phyloP scores from a whole-genome alignment of 495 filamentous ascomycete species.

The Niebla homalea region DNA sequence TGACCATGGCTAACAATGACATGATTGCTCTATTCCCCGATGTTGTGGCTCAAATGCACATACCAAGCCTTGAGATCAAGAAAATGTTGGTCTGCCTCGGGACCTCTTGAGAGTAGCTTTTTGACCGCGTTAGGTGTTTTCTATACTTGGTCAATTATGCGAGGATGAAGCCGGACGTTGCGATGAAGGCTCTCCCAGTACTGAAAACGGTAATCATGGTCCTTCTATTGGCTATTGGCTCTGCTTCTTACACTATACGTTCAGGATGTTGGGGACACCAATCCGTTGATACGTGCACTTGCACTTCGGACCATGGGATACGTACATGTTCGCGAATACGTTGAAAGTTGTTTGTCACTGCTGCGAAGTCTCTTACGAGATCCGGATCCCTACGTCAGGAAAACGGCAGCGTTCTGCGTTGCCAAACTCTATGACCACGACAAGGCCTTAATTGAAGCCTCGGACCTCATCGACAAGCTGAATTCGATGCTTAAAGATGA shows the following conservation, averaged over 20 bases:
- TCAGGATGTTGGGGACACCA: slow-evolving; percentile 88
- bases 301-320: slow-evolving; percentile 94
- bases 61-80: slow-evolving; percentile 93
- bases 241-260: background rate
- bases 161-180: slow-evolving; percentile 85
- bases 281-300: slow-evolving; percentile 84
- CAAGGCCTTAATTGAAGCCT: slow-evolving; percentile 72
- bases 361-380: slow-evolving; percentile 77
- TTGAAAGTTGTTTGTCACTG: slow-evolving; percentile 75
- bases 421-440: slow-evolving; percentile 98
- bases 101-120: background rate
- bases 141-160: slow-evolving; percentile 95
- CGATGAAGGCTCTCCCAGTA: slow-evolving; percentile 82
- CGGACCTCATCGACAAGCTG: slow-evolving; percentile 82
- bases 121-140: slow-evolving; percentile 62
- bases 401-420: slow-evolving; percentile 92
- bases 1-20: slow-evolving; percentile 99
- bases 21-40: slow-evolving; percentile 97
- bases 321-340: slow-evolving; percentile 91
- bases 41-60: slow-evolving; percentile 85
- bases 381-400: slow-evolving; percentile 88
- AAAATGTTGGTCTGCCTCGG: slow-evolving; percentile 69
- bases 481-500: slow-evolving; percentile 87
- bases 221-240: background rate
- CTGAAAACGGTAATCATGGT: slow-evolving; percentile 54